These are phyloP conservation scores for Phytopythium mirpurense DNA, from an alignment of 352 stramenopile genomes.

Conservation along the genomic window DNA sequence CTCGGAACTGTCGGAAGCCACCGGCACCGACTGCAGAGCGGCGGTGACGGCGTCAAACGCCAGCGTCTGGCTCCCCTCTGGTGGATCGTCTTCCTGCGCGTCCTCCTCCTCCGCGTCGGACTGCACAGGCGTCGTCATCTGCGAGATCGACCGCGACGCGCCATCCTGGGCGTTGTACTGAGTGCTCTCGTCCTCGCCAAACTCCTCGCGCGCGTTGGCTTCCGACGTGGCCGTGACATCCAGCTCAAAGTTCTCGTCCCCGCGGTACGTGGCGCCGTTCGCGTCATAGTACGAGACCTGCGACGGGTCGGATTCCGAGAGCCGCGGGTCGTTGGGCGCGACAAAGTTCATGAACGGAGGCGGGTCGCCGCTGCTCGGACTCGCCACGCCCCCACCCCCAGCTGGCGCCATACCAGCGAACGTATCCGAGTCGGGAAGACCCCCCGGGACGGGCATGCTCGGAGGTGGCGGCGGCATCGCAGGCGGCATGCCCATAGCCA, in stretches of 20 bases:
- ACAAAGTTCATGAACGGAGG: conserved; percentile 36
- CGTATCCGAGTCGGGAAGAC: neutral
- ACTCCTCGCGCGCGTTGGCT: conserved; percentile 2
- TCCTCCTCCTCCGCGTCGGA: conserved; percentile 67
- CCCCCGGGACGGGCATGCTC: neutral
- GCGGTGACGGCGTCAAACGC: conserved; percentile 25
- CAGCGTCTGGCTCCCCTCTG: conserved; percentile 23
- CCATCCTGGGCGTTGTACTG: conserved; percentile 12
- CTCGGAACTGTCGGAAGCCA: conserved; percentile 9
- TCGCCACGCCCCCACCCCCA: neutral
- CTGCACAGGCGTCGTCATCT: conserved; percentile 59
- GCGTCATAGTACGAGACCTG: conserved; percentile 65
- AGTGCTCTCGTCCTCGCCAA: neutral
- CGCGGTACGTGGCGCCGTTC: conserved; percentile 60
- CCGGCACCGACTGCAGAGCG: conserved; percentile 12
- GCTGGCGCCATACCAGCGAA: neutral
- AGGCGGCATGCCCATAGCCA: conserved; percentile 1
- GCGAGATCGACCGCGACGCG: conserved; percentile 52
- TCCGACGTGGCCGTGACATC: conserved; percentile 9
- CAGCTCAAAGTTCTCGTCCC: conserved; percentile 45
- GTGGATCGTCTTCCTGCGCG: conserved; percentile 12
- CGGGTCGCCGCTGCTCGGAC: neutral
- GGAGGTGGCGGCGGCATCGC: neutral
- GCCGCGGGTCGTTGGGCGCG: conserved; percentile 47
- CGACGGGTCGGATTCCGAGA: conserved; percentile 27